Evolutionary conservation across 2,329 filamentous ascomycete species (phyloP), one percentile per base, ranked within the genome.

Genomic region (Epichloe uncinata): DNA sequence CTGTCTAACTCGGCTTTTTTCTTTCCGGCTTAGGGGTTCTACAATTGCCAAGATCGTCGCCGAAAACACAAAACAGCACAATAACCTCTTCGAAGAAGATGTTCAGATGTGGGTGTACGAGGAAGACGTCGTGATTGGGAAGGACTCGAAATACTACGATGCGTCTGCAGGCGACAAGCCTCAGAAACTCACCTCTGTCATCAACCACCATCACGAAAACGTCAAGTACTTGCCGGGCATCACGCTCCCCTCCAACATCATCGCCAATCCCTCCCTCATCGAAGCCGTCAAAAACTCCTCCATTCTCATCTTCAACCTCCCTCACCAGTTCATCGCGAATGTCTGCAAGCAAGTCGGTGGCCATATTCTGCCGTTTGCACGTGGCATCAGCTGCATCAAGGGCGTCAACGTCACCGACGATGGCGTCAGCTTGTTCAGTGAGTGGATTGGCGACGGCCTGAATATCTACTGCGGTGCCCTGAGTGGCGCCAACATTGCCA

Each of bases 91-190:
- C 64, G 87, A 97, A 62, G 73, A 84, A 65, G 75, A 88, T 54
- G 89, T 98, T 48, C 87, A 95, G 69, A 97, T 98, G 93, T 98
- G 93, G 93, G 94, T 98, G 62, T 96, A 82, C 64, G 93, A 98
- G 69, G 93, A 98, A 68, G 79, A 95, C 22, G 82, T 95, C 55
- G 78, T 79, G 49, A 73, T 95, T 41, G 70, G 85, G 12, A 75
- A 83, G 60, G 75, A 77, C 55, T 91, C 86, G 45, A 81, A 79
- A 57, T 77, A 88, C 69, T 89, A 88, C 73, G 75, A 85, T 59
- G 62, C 77, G 18, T 69, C 75, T 52, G 73, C 77, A 37, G 77
- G 78, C 61, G 76, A 79, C 55, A 74, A 80, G 55, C 79, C 84
- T 3, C 86, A 93, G 66, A 95, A 95, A 71, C 82, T 98, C 66